Percentiles rank a stretch among this genome's conserved stretches.
These are phyloP conservation scores for Komagataella ulmi DNA, from an alignment of 805 yeast species.

Conservation along the genomic window DNA sequence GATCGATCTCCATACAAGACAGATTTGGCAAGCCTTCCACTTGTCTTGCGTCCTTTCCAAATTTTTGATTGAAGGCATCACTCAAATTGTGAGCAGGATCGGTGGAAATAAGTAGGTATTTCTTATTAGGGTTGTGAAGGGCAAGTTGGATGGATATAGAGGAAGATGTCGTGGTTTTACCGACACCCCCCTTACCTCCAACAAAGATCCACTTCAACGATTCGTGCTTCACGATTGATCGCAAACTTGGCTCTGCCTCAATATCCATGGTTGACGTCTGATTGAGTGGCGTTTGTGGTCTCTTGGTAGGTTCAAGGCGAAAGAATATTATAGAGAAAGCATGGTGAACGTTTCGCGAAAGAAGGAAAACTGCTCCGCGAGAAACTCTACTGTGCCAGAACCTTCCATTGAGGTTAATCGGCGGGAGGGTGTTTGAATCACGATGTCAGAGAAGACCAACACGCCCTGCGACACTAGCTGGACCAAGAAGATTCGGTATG, in stretches of 20 bases:
- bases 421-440: neutral
- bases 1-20: slow-evolving; percentile 98
- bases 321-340: neutral
- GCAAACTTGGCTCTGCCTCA: slow-evolving; percentile 58
- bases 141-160: slow-evolving; percentile 94
- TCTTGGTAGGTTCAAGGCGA: neutral
- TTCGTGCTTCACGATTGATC: slow-evolving; percentile 48
- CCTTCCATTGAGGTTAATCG: neutral
- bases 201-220: slow-evolving; percentile 92
- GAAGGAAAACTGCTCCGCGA: neutral
- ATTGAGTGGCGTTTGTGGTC: neutral
- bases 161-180: slow-evolving; percentile 95
- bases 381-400: neutral
- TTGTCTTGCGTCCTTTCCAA: slow-evolving; percentile 90
- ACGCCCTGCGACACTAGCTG: neutral
- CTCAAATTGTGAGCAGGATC: slow-evolving; percentile 98
- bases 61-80: slow-evolving; percentile 97
- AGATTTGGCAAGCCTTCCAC: slow-evolving; percentile 83
- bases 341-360: neutral
- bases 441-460: neutral
- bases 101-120: slow-evolving; percentile 82
- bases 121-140: slow-evolving; percentile 60
- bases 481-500: neutral
- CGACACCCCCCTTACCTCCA: slow-evolving; percentile 99
- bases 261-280: slow-evolving; percentile 25